Percentiles rank a stretch among this genome's conserved stretches.
Conservation (phyloP, 768 basidiomycete genomes). For the Lentinus brumalis region DNA sequence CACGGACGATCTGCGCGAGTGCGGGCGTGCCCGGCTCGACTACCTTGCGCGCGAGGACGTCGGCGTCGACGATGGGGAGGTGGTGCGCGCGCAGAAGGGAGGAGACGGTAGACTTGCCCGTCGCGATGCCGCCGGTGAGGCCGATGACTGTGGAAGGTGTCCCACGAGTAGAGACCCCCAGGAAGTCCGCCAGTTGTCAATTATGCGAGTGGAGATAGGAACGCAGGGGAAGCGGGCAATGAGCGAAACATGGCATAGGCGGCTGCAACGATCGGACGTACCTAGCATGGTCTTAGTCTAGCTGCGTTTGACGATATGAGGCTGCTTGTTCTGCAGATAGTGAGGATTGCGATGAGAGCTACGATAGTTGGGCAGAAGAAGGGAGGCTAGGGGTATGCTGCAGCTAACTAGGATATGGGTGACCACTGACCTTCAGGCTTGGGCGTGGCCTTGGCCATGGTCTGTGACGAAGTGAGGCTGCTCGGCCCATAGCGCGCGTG, state of each 20-base stretch:
- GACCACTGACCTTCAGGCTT: neutral
- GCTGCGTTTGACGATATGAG: neutral
- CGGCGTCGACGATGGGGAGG: conserved; percentile 90
- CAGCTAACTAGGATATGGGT: neutral
- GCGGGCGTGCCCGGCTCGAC: conserved; percentile 82
- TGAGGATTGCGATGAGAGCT: neutral
- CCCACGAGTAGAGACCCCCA: neutral
- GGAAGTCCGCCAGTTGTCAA: neutral
- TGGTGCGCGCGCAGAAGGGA: conserved; percentile 61
- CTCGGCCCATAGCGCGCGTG: conserved; percentile 5
- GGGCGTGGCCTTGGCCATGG: conserved; percentile 1
- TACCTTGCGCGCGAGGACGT: conserved; percentile 82
- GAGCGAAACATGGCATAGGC: neutral
- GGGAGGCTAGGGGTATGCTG: neutral
- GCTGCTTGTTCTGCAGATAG: neutral
- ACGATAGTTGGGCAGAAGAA: neutral
- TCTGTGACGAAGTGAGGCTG: conserved; percentile 5
- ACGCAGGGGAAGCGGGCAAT: neutral
- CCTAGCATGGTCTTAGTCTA: conserved; percentile 10
- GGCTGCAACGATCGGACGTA: neutral
- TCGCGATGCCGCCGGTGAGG: conserved; percentile 94
- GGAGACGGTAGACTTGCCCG: conserved; percentile 95
- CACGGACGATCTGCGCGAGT: conserved; percentile 62
- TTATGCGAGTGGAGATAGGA: neutral
- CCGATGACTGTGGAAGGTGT: conserved; percentile 70